These are phyloP conservation scores for Spergularia bocconei DNA, from an alignment of 148 eudicot species.

Conservation along the genomic window DNA sequence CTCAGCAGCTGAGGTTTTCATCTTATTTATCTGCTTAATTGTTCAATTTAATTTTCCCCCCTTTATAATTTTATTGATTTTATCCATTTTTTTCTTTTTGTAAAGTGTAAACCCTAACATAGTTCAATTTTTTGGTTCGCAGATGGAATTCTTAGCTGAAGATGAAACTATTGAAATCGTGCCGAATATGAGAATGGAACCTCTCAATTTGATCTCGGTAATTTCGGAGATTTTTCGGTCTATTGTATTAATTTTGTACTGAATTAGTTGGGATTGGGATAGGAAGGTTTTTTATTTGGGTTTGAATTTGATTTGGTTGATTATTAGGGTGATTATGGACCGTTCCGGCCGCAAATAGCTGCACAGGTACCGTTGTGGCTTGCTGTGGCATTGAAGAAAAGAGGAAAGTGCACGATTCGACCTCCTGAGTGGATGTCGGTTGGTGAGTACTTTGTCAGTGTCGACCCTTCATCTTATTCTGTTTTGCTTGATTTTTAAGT, in stretches of 20 bases:
- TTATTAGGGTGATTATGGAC: constrained; percentile 88
- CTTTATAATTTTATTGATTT: too few species aligned
- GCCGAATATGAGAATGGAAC: constrained; percentile 85
- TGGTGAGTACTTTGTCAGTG: constrained; percentile 41
- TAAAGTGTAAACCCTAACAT: constrained; percentile 3
- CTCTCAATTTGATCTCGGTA: constrained; percentile 78
- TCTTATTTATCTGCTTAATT: not conserved
- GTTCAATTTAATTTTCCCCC: not conserved
- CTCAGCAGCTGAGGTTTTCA: constrained; percentile 61
- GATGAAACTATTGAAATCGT: constrained; percentile 78
- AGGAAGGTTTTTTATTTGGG: not conserved
- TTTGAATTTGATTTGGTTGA: not conserved
- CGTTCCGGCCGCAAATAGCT: constrained; percentile 75
- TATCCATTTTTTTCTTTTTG: constrained; percentile 2
- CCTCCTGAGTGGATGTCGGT: constrained; percentile 89
- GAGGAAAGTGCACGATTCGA: constrained; percentile 88
- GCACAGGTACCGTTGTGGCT: constrained; percentile 84
- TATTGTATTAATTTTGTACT: not conserved
- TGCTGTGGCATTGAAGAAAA: constrained; percentile 88
- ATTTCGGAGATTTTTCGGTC: not conserved
- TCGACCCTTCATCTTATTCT: not conserved
- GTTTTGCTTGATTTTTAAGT: not conserved
- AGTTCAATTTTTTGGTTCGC: not conserved
- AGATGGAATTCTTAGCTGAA: constrained; percentile 95
- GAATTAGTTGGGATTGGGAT: not conserved